phyloP scores from a whole-genome alignment of 345 rosid genomes.

The Fremontodendron californicum region DNA sequence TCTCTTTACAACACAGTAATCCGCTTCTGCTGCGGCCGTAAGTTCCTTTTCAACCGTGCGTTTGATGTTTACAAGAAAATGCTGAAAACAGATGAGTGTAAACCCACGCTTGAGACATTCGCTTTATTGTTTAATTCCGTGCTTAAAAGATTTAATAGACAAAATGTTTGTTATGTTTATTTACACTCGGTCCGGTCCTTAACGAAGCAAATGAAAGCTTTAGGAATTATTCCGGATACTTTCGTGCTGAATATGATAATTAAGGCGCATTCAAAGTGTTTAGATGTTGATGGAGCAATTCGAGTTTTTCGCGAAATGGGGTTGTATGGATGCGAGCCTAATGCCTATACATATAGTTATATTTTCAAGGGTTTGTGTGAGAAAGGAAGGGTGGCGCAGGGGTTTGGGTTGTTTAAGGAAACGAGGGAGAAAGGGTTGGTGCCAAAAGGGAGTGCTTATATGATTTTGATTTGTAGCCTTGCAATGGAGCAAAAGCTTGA shows the following conservation, averaged over 20 bases:
- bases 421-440: constrained; percentile 62
- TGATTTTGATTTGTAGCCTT: constrained; percentile 80
- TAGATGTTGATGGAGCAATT: constrained; percentile 64
- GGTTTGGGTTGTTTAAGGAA: constrained; percentile 74
- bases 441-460: constrained; percentile 53
- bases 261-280: constrained; percentile 76
- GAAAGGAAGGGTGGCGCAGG: constrained; percentile 63
- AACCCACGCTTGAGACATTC: constrained; percentile 77
- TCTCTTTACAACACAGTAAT: constrained; percentile 70
- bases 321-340: constrained; percentile 79
- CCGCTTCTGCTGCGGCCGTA: constrained; percentile 77
- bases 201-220: constrained; percentile 79
- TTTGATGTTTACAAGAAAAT: constrained; percentile 82
- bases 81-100: constrained; percentile 55
- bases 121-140: constrained; percentile 53
- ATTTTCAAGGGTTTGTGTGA: constrained; percentile 76
- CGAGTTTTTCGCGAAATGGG: constrained; percentile 73
- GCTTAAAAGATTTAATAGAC: constrained; percentile 69
- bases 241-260: constrained; percentile 79
- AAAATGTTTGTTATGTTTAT: constrained; percentile 70
- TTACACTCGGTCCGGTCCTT: constrained; percentile 73
- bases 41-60: constrained; percentile 63
- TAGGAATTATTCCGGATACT: constrained; percentile 78
- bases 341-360: constrained; percentile 63
- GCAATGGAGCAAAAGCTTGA: too few relatives aligned